Base-by-base conservation (phyloP, 805 yeast species). In the Candida sonorensis region DNA sequence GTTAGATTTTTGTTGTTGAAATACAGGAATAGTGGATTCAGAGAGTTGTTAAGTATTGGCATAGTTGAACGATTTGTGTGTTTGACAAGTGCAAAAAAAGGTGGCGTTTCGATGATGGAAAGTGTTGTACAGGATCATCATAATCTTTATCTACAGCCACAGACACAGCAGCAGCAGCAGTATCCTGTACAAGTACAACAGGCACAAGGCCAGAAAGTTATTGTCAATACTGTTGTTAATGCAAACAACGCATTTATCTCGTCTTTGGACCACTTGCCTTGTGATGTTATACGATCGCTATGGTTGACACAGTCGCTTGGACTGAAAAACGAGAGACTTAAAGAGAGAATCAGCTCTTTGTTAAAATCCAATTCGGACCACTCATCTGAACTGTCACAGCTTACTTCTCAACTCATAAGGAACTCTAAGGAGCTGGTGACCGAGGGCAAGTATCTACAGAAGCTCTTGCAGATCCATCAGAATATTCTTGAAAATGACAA, bases 231-330 rank as follows among this genome's bases (percentile, higher is more conserved):
- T 0, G 46, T 57, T 13, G 40, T 48, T n/a, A 48, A 49, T 20
- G 57, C 56, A 1, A 50, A 50, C 24, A 57, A 56, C 36, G 59
- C 59, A 13, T 57, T 59, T 33, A 55, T 59, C 10, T 58, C 61
- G 7, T 54, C 57, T 9, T 41, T 61, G 32, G 66, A 61, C 35
- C 66, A 61, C 35, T 33, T 61, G 11, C 66, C 66, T 1, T 61
- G 66, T 37, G 66, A 61, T 32, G 39, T 61, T 7, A 59, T 57
- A 14, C 37, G 63, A 26, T 55, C 59, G 3, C 34, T 61, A 28
- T 61, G 66, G 65, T 23, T 61, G 8, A 49, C 57, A 5, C 66
- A 61, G 35, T 48, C 51, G 12, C 38, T 61, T 25, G 44, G 51
- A 18, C 29, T 60, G 18, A 40, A 45, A 25, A 48, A 41, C 17